Evolutionary conservation across 768 basidiomycete species (phyloP).

Genomic region (Pisolithus albus): DNA sequence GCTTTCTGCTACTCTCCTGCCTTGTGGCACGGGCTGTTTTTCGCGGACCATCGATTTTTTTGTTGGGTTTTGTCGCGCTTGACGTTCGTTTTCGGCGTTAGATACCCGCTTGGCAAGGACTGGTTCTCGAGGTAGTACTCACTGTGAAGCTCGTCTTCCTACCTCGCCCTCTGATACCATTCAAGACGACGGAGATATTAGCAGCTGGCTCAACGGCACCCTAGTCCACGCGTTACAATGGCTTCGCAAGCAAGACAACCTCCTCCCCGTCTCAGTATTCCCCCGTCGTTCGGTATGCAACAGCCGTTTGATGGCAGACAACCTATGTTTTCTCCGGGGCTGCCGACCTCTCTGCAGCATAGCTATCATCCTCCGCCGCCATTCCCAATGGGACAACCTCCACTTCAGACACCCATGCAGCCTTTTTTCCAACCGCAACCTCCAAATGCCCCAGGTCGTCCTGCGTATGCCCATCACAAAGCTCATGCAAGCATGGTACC

Average conservation of each 20-base stretch:
- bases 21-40: constrained; percentile 2
- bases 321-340: constrained; percentile 56
- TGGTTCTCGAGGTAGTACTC: not conserved
- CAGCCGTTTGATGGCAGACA: constrained; percentile 46
- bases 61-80: constrained; percentile 1
- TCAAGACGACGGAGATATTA: not conserved
- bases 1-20: not conserved
- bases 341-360: constrained; percentile 54
- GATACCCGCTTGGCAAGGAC: constrained; percentile 1
- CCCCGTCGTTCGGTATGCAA: constrained; percentile 46
- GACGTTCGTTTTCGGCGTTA: constrained; percentile 2
- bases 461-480: constrained; percentile 44
- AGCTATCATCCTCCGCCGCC: constrained; percentile 46
- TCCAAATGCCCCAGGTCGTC: constrained; percentile 45
- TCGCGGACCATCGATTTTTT: not conserved
- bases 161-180: not conserved
- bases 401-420: constrained; percentile 72
- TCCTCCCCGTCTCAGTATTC: constrained; percentile 53
- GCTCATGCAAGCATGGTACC: constrained; percentile 57
- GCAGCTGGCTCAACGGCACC: not conserved
- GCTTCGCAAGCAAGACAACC: constrained; percentile 41
- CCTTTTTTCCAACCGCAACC: constrained; percentile 51
- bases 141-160: constrained; percentile 1
- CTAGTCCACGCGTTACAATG: constrained; percentile 13
- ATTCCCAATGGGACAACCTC: constrained; percentile 37